These are phyloP conservation scores for Aspergillus tanneri DNA, from an alignment of 2,329 filamentous ascomycete species.

Conservation along the genomic window DNA sequence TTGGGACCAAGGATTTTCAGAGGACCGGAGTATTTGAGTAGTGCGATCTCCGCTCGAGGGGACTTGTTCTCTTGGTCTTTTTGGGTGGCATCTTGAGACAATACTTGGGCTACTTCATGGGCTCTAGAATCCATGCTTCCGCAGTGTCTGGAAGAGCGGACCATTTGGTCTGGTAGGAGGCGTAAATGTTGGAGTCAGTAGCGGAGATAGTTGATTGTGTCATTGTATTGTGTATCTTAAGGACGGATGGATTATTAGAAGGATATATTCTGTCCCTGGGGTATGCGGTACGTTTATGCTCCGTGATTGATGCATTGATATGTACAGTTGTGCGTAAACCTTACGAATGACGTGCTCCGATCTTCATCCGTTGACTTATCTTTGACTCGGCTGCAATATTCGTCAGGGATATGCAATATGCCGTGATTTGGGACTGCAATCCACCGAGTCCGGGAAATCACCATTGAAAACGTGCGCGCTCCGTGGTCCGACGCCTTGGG, in stretches of 20 bases:
- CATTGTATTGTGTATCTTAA: slow-evolving; percentile 11
- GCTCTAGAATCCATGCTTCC: slow-evolving; percentile 51
- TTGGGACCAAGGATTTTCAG: slow-evolving; percentile 52
- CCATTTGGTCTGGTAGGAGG: slow-evolving; percentile 41
- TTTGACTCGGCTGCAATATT: slow-evolving; percentile 5
- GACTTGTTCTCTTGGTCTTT: slow-evolving; percentile 55
- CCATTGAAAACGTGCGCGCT: slow-evolving; percentile 57
- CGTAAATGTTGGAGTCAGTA: slow-evolving; percentile 44
- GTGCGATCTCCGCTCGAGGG: slow-evolving; percentile 51
- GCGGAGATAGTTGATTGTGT: slow-evolving; percentile 18
- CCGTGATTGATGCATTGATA: not conserved
- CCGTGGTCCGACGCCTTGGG: slow-evolving; percentile 63
- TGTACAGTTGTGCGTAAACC: not conserved
- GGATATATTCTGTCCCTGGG: too few relatives aligned
- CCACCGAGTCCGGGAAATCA: slow-evolving; percentile 65
- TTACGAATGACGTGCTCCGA: slow-evolving; percentile 1
- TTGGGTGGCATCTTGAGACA: slow-evolving; percentile 49
- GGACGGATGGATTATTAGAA: not conserved
- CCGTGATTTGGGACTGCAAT: slow-evolving; percentile 63
- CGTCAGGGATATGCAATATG: slow-evolving; percentile 39
- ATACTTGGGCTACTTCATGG: slow-evolving; percentile 50
- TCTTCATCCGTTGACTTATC: too few relatives aligned
- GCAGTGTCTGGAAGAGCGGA: slow-evolving; percentile 39
- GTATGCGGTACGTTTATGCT: not conserved
- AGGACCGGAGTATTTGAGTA: slow-evolving; percentile 54